A percentile compares a stretch with the other conserved stretches of the same genome.
Evolutionary conservation across 495 filamentous ascomycete species (phyloP).

Genomic region (Lasiosphaeris hirsuta): DNA sequence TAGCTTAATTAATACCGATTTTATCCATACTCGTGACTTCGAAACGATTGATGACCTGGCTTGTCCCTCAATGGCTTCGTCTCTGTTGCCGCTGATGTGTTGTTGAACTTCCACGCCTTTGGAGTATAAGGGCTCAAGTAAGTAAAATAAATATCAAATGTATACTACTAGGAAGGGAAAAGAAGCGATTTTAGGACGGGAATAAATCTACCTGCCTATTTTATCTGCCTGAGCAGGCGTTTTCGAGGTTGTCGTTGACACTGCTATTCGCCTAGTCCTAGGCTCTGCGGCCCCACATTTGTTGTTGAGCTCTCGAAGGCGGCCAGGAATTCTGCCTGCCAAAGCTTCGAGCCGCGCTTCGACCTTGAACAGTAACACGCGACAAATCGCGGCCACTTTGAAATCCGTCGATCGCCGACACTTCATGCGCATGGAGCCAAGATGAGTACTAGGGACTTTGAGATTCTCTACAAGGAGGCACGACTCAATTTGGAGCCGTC

Average conservation of each 20-base stretch:
- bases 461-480: slow-evolving; percentile 77
- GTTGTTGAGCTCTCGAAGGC: neutral
- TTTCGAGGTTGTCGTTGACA: neutral
- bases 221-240: neutral
- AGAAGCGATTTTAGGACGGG: no score
- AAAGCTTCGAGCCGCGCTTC: slow-evolving; percentile 24
- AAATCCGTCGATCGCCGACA: slow-evolving; percentile 19
- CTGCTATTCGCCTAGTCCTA: neutral
- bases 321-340: slow-evolving; percentile 19
- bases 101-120: no score
- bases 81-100: no score
- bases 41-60: no score
- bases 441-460: slow-evolving; percentile 42
- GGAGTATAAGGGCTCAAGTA: no score
- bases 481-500: slow-evolving; percentile 76
- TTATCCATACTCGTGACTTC: no score
- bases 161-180: no score
- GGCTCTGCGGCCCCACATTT: neutral
- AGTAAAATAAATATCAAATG: no score
- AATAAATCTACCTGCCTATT: no score
- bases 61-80: no score
- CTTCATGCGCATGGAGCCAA: slow-evolving; percentile 34
- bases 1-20: neutral
- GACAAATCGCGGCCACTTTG: slow-evolving; percentile 11
- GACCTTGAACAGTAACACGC: slow-evolving; percentile 21